phyloP scores from a whole-genome alignment of 2,329 filamentous ascomycete species.

The Lasiodiplodia gonubiensis region DNA sequence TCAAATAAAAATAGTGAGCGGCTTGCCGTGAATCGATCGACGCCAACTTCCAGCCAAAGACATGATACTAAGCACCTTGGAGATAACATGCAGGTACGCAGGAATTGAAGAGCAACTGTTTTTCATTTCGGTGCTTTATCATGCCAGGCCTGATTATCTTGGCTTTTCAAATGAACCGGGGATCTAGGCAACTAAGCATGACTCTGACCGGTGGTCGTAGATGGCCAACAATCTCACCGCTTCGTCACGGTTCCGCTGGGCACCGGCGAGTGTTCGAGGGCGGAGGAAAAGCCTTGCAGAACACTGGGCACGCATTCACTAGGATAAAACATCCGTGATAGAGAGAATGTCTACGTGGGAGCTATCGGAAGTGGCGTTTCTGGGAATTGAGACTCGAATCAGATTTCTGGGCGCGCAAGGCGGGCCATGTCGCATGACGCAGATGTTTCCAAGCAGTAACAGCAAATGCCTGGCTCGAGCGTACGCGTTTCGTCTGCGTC shows the following conservation, averaged over 20 bases:
- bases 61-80: neutral
- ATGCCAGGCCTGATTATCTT: neutral
- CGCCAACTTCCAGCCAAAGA: neutral
- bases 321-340: neutral
- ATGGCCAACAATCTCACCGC: neutral
- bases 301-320: neutral
- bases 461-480: slow-evolving; percentile 3
- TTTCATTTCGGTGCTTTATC: neutral
- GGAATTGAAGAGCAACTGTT: neutral
- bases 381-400: neutral
- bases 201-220: slow-evolving; percentile 5
- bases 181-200: neutral
- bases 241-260: neutral
- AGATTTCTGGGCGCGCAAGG: slow-evolving; percentile 2
- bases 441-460: neutral
- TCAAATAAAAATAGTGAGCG: slow-evolving; percentile 5
- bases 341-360: neutral
- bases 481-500: slow-evolving; percentile 11
- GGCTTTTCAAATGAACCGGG: neutral
- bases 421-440: slow-evolving; percentile 8
- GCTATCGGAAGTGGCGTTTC: neutral
- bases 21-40: neutral
- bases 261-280: neutral
- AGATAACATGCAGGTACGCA: neutral
- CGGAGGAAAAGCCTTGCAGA: neutral